These are phyloP conservation scores for Kazachstania sp. DNA, from an alignment of 1,139 yeast species.

Conservation along the genomic window DNA sequence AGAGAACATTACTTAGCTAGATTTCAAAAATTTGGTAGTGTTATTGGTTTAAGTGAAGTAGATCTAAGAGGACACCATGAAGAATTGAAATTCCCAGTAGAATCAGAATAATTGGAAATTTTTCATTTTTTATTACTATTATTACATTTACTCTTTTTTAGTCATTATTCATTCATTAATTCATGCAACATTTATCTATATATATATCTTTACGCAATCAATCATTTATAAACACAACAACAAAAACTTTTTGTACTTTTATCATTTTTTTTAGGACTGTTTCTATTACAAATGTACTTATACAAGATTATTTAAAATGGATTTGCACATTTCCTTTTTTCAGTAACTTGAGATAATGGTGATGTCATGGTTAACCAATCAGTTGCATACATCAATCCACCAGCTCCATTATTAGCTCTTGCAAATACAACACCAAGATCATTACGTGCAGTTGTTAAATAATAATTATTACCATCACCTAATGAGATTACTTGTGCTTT, in stretches of 20 bases:
- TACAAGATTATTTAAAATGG: constrained; percentile 41
- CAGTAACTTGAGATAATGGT: constrained; percentile 66
- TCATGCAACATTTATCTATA: too few species aligned
- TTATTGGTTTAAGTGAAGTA: constrained; percentile 71
- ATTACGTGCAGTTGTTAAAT: constrained; percentile 79
- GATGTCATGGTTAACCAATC: constrained; percentile 97
- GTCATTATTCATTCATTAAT: too few species aligned
- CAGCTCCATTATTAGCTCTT: constrained; percentile 56
- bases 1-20: constrained; percentile 49
- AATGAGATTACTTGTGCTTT: constrained; percentile 73
- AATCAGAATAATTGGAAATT: neutral
- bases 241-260: too few species aligned
- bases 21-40: constrained; percentile 58
- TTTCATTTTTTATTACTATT: too few species aligned
- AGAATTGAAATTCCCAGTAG: constrained; percentile 36
- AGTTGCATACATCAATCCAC: constrained; percentile 75
- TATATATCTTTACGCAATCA: neutral
- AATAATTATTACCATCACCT: constrained; percentile 91
- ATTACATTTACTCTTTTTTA: too few species aligned
- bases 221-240: neutral
- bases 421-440: constrained; percentile 95
- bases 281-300: neutral
- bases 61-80: constrained; percentile 60
- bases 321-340: constrained; percentile 85
- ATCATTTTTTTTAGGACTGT: too few species aligned